Evolutionary conservation across 257 asterid genomes (phyloP), one percentile per base, ranked within the genome.

Genomic region (Gynochthodes officinalis): DNA sequence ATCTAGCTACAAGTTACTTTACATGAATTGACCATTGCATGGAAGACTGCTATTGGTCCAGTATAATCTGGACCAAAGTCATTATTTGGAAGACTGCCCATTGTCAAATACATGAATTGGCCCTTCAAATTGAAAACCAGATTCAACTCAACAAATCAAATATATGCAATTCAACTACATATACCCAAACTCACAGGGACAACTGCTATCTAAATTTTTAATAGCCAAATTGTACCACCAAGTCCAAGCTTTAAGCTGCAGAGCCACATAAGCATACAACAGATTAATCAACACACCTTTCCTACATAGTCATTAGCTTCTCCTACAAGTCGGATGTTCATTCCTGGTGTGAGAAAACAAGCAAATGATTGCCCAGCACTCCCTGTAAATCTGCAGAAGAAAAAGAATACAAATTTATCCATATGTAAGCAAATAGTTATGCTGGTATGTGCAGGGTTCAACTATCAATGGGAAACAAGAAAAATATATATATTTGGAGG

Each of bases 261-360:
- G 4, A 62, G 3, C 14, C 46, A 62, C 5, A n/a, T 27, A 16
- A 6, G 30, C n/a, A 32, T 16, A 59, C 30, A 67, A 61, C 7
- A 14, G 21, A n/a, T 52, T 3, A 7, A 7, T 66, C 49, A 64
- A 68, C 78, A 69, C 74, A 90, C 98, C 96, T 95, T 95, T 69
- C 98, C 99, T 12, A 95, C 98, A 16, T 95, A 95, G 82, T 95
- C 99, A 62, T 95, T 95, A 68, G 97, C 96, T 86, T 95, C 99
- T 76, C 99, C 99, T 5, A 90, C 74, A 28, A 95, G 86, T 64
- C 94, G 89, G 80, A 95, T 86, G 85, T 87, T 95, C 99, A 95
- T 95, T 83, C 99, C 99, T 67, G 99, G 97, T 48, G 98, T 92
- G 81, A 95, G 78, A 75, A 95, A 95, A 79, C 99, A 95, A 70